phyloP scores from a whole-genome alignment of 345 rosid species.

The Eutrema heterophyllum region DNA sequence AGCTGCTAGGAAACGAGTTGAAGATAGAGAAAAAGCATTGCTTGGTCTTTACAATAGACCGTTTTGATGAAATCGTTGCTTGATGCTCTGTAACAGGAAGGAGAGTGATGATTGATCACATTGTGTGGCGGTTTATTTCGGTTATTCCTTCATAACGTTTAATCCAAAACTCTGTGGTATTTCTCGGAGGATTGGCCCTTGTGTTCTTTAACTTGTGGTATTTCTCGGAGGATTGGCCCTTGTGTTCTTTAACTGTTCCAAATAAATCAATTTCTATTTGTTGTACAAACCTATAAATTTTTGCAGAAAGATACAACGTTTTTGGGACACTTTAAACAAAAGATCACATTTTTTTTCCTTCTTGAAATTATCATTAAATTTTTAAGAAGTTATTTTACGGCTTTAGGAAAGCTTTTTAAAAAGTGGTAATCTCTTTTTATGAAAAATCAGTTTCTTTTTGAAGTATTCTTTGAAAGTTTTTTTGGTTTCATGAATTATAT shows the following conservation, averaged over 20 bases:
- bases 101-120: background rate
- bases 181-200: background rate
- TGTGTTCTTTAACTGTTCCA: background rate
- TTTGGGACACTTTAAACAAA: too few species aligned
- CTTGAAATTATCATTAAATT: background rate
- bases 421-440: too few species aligned
- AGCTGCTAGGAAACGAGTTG: slow-evolving; percentile 92
- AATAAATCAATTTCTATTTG: background rate
- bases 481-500: background rate
- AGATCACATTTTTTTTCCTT: background rate
- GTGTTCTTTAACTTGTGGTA: background rate
- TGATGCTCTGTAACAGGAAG: background rate
- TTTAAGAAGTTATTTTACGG: too few species aligned
- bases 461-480: background rate
- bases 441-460: background rate
- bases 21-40: slow-evolving; percentile 79
- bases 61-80: slow-evolving; percentile 34
- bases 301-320: background rate
- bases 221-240: background rate
- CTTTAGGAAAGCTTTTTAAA: too few species aligned
- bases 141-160: background rate
- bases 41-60: slow-evolving; percentile 76
- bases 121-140: slow-evolving; percentile 3
- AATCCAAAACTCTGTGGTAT: background rate
- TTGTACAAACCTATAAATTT: background rate